These are phyloP conservation scores for Trichoderma afroharzianum DNA, from an alignment of 2,329 filamentous ascomycete genomes.

Conservation along the genomic window DNA sequence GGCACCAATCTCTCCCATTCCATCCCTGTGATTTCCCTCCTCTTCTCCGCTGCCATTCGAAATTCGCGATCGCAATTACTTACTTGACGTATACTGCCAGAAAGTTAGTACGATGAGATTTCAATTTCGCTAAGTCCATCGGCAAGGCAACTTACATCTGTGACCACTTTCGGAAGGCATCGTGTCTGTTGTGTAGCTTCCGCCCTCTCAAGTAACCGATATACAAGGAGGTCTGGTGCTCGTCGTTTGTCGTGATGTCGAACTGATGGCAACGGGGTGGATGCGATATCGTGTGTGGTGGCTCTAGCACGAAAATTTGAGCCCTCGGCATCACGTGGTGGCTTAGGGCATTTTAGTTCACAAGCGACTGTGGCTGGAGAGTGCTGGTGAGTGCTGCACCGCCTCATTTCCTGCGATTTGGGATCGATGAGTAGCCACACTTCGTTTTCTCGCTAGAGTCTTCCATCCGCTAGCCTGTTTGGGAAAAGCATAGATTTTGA, in stretches of 20 bases:
- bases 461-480: conserved; percentile 12
- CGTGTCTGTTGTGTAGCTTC: conserved; percentile 55
- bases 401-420: neutral
- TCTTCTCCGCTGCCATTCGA: neutral
- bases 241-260: conserved; percentile 44
- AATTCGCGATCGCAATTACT: conserved; percentile 42
- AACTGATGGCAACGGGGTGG: conserved; percentile 31
- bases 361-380: conserved; percentile 5
- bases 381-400: neutral
- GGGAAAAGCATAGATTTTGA: neutral
- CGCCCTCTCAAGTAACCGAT: conserved; percentile 46
- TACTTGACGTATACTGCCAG: conserved; percentile 80
- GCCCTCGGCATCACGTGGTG: conserved; percentile 37
- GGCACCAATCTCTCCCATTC: neutral
- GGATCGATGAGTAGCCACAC: neutral
- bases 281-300: conserved; percentile 36
- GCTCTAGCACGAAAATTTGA: conserved; percentile 33
- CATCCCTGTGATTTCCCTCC: neutral
- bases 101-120: conserved; percentile 34
- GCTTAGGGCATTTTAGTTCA: conserved; percentile 29
- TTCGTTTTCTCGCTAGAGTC: neutral
- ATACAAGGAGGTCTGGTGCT: conserved; percentile 39
- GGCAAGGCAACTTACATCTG: conserved; percentile 65
- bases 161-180: conserved; percentile 88
- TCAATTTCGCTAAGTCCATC: neutral